These are phyloP conservation scores for Pythium phragmiticola DNA, from an alignment of 352 stramenopile species.

Conservation along the genomic window DNA sequence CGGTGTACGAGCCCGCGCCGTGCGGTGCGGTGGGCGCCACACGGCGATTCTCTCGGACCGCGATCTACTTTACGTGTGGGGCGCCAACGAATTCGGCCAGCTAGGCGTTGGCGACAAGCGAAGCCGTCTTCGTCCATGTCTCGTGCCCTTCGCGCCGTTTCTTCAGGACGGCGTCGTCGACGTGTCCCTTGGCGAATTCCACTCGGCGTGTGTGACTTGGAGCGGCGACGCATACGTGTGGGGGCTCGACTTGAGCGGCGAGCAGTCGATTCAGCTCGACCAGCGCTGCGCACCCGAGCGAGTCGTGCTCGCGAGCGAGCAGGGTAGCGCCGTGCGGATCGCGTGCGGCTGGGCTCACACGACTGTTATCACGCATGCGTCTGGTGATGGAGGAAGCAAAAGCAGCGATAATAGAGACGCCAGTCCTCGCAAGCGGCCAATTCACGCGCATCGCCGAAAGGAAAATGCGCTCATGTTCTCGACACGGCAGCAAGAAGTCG, in stretches of 20 bases:
- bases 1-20: constrained; percentile 37
- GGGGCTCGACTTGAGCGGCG: constrained; percentile 57
- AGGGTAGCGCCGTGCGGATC: constrained; percentile 39
- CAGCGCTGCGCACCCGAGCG: constrained; percentile 34
- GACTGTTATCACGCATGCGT: constrained; percentile 48
- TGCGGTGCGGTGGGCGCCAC: constrained; percentile 69
- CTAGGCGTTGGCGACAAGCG: constrained; percentile 60
- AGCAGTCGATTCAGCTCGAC: constrained; percentile 36
- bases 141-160: constrained; percentile 41
- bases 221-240: constrained; percentile 50
- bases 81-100: constrained; percentile 80
- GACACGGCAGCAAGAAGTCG: constrained; percentile 24
- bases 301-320: constrained; percentile 34
- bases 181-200: constrained; percentile 68
- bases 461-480: constrained; percentile 14
- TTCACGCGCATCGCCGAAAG: constrained; percentile 19
- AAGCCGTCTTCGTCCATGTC: constrained; percentile 38
- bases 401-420: background rate
- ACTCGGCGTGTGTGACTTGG: constrained; percentile 58
- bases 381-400: background rate
- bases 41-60: constrained; percentile 64
- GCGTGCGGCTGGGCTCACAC: constrained; percentile 71
- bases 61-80: constrained; percentile 76
- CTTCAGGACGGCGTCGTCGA: constrained; percentile 52
- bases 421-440: background rate